Evolutionary conservation across 805 yeast genomes (phyloP).

Genomic region (Komagataella kurtzmanii): DNA sequence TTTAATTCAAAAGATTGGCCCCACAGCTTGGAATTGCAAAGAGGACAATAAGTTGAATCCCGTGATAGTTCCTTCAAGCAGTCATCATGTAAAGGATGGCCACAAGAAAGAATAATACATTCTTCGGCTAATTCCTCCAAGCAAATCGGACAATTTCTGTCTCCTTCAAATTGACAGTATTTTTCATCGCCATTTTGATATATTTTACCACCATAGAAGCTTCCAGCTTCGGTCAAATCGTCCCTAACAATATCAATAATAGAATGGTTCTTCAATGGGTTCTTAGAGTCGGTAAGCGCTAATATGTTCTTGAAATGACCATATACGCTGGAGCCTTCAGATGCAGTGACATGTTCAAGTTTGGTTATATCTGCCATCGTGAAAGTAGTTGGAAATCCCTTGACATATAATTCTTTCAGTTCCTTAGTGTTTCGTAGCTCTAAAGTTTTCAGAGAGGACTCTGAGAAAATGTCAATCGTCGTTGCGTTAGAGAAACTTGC

Average conservation of each 20-base stretch:
- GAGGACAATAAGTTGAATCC: neutral
- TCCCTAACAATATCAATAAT: neutral
- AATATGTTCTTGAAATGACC: neutral
- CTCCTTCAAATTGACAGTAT: neutral
- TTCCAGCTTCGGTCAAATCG: neutral
- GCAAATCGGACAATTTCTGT: neutral
- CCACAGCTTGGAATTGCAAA: neutral
- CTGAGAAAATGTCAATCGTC: neutral
- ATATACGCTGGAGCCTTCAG: neutral
- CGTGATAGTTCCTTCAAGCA: neutral
- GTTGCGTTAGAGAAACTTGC: neutral
- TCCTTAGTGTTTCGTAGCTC: neutral
- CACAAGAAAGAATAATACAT: neutral
- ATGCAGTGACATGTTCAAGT: neutral
- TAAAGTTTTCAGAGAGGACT: neutral
- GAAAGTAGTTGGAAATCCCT: neutral
- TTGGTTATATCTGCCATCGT: neutral
- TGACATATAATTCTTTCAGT: neutral
- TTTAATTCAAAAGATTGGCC: neutral
- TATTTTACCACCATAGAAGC: neutral
- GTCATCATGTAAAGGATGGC: neutral
- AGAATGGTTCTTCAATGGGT: neutral
- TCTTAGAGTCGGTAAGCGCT: neutral
- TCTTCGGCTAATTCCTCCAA: neutral
- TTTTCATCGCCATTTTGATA: neutral